phyloP scores from a whole-genome alignment of 2,329 filamentous ascomycete species.

The Aureobasidium lini region DNA sequence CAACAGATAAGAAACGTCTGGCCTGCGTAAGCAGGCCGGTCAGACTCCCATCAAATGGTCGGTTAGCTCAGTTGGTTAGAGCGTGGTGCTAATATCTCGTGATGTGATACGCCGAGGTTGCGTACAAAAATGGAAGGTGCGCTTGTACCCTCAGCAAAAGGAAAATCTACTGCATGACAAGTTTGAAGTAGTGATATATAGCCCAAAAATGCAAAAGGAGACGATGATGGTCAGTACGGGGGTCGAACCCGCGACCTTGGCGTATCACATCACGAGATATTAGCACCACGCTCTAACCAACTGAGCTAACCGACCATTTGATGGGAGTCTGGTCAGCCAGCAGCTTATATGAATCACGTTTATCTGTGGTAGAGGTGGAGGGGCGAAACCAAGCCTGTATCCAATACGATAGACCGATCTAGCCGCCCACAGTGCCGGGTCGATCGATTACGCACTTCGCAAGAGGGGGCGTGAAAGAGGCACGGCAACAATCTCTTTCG shows the following conservation, averaged over 20 bases:
- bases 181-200: no score
- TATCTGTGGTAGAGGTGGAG: background rate
- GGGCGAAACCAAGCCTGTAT: background rate
- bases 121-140: no score
- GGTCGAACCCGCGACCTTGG: conserved; percentile 4
- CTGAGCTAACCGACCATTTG: background rate
- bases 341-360: background rate
- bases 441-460: background rate
- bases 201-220: background rate
- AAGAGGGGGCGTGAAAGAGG: background rate
- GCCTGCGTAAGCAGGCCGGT: background rate
- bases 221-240: background rate
- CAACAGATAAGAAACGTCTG: background rate
- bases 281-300: conserved; percentile 6
- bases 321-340: background rate
- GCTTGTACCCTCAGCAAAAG: no score
- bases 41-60: background rate
- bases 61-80: conserved; percentile 3
- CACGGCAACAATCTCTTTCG: background rate
- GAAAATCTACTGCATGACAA: no score
- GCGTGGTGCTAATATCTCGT: background rate
- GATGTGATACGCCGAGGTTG: background rate
- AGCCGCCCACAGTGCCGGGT: background rate
- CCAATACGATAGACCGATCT: background rate
- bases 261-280: background rate